Evolutionary conservation across 2,329 filamentous ascomycete genomes (phyloP).

Genomic region (Pseudogymnoascus sp.): DNA sequence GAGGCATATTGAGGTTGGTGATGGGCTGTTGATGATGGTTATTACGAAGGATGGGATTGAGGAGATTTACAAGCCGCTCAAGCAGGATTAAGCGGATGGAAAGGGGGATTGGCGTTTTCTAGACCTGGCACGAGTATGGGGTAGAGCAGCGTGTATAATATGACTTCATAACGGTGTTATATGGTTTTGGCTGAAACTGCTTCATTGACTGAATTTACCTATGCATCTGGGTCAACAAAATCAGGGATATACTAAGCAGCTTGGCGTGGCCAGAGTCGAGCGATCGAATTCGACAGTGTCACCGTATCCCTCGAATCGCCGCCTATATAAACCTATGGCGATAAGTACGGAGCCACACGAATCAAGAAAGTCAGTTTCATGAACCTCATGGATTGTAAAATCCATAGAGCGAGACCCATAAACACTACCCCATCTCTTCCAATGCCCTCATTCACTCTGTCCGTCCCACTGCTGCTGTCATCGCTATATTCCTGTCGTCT

Average conservation of each 20-base stretch:
- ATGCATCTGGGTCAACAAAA: background rate
- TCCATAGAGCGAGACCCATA: too few species aligned
- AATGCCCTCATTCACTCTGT: too few species aligned
- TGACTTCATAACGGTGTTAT: slow-evolving; percentile 3
- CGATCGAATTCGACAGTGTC: too few species aligned
- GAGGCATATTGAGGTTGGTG: slow-evolving; percentile 97
- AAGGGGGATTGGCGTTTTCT: background rate
- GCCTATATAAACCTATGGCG: too few species aligned
- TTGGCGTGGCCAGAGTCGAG: too few species aligned
- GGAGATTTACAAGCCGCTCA: slow-evolving; percentile 75
- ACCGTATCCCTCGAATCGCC: too few species aligned
- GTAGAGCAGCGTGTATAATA: slow-evolving; percentile 5
- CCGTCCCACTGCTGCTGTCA: too few species aligned
- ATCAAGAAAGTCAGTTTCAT: too few species aligned
- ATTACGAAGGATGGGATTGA: slow-evolving; percentile 83
- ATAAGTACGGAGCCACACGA: too few species aligned
- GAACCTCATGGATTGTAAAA: too few species aligned
- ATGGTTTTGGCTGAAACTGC: background rate
- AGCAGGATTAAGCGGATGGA: slow-evolving; percentile 62
- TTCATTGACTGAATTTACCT: background rate
- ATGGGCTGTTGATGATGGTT: slow-evolving; percentile 90
- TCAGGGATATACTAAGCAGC: background rate
- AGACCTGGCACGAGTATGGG: slow-evolving; percentile 3
- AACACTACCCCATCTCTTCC: too few species aligned
- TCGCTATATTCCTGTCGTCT: too few species aligned